Evolutionary conservation across 2,329 filamentous ascomycete genomes (phyloP).

Genomic region (Cordyceps farinosa): DNA sequence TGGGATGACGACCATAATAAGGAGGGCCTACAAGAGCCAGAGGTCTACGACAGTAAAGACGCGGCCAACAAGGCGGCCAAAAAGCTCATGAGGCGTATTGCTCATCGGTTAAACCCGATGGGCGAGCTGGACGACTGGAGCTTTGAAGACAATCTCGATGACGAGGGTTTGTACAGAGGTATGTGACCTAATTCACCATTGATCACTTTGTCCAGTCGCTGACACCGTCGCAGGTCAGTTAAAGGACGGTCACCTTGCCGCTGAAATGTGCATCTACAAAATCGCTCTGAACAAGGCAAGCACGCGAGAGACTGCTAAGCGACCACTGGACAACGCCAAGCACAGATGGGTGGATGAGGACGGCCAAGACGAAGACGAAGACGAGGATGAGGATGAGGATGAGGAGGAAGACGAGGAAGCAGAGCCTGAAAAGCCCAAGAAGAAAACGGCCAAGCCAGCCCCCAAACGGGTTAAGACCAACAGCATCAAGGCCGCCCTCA

Average conservation of each 20-base stretch:
- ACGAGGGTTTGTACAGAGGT: conserved; percentile 15
- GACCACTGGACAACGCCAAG: neutral
- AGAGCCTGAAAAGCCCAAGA: neutral
- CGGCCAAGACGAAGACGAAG: neutral
- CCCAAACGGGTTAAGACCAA: neutral
- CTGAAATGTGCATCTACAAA: conserved; percentile 15
- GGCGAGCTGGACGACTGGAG: neutral
- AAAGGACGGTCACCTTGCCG: conserved; percentile 2
- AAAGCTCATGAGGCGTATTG: conserved; percentile 8
- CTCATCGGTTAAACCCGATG: neutral
- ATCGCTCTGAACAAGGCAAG: conserved; percentile 7
- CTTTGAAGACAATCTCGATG: conserved; percentile 7
- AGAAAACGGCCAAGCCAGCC: neutral
- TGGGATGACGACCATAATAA: neutral
- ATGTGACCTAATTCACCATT: neutral
- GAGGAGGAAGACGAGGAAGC: neutral
- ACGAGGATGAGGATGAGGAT: neutral
- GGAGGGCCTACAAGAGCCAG: conserved; percentile 13
- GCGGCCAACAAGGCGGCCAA: conserved; percentile 10
- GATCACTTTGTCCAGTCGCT: neutral
- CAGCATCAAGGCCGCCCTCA: conserved; percentile 1
- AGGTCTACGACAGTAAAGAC: conserved; percentile 10
- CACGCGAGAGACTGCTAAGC: conserved; percentile 6
- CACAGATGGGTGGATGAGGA: neutral
- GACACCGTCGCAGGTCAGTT: neutral